Base-by-base conservation (phyloP, 116 monocot genomes). In the Cymodocea nodosa region DNA sequence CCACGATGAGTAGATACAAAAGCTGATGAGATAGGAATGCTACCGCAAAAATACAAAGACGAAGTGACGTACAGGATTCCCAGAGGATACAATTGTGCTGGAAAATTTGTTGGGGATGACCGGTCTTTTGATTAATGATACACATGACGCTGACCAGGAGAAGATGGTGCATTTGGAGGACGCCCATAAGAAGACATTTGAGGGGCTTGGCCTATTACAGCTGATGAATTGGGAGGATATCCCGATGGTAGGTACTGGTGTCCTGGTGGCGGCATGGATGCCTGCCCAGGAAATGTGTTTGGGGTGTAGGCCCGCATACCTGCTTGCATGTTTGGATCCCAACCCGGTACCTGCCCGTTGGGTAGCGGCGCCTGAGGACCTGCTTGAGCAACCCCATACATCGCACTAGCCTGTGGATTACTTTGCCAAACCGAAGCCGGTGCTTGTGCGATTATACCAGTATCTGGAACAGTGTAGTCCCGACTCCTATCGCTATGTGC, bases 381-480 rank as follows among this genome's bases (percentile, higher is more conserved):
- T 35, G 23, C 61, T 52, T 51, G 60, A 35, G 66, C 60, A 0
- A 60, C 68, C 0, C 18, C 19, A 23, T 60, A 39, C 7, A 59
- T 48, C 12, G 40, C 51, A 18, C 63, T 66, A 53, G 69, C 66
- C 36, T 67, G 78, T 40, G 75, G 72, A 71, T 59, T 62, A 51
- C 51, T 23, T 48, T 73, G 81, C 97, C 85, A 91, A 36, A 65
- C 72, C 59, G 91, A 77, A 60, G 71, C 53, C 68, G 79, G 93
- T 18, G 81, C 81, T 20, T 40, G 57, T 52, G 76, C 63, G 48
- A 84, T 82, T 54, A 85, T 69, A 39, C 80, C 83, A 8, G 77
- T 48, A 23, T 84, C 88, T 4, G 85, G 70, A 63, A 97, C 57
- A 1, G 97, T 97, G 78, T 88, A 97, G 55, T 97, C 91, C 20